phyloP scores from a whole-genome alignment of 2,329 filamentous ascomycete genomes.

The Cladophialophora yegresii region DNA sequence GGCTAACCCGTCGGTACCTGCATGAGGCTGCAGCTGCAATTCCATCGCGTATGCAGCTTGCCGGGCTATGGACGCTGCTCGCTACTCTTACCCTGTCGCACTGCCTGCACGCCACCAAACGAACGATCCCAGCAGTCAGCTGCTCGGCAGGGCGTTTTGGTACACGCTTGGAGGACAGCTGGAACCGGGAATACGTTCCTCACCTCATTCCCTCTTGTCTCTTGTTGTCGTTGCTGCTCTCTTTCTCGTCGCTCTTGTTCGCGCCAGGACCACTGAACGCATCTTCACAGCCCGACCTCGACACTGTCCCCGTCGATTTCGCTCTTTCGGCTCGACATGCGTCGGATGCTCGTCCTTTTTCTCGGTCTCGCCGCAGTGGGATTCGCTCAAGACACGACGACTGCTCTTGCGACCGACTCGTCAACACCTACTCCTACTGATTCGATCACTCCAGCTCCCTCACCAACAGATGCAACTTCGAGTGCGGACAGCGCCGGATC shows the following conservation, averaged over 20 bases:
- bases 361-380: slow-evolving; percentile 20
- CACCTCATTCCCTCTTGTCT: slow-evolving; percentile 1
- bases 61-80: not conserved
- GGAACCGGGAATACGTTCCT: not conserved
- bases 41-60: slow-evolving; percentile 7
- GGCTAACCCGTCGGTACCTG: slow-evolving; percentile 11
- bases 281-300: slow-evolving; percentile 6
- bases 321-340: slow-evolving; percentile 15
- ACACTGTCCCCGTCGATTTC: slow-evolving; percentile 10
- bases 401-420: slow-evolving; percentile 9
- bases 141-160: not conserved
- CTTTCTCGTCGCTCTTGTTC: not conserved
- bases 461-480: slow-evolving; percentile 1
- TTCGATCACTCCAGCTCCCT: slow-evolving; percentile 1
- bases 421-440: slow-evolving; percentile 7
- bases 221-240: not conserved
- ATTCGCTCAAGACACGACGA: slow-evolving; percentile 16
- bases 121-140: not conserved
- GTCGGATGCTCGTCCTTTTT: slow-evolving; percentile 12
- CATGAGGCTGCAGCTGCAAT: slow-evolving; percentile 12
- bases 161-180: not conserved
- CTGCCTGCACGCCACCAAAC: not conserved
- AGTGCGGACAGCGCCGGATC: slow-evolving; percentile 3
- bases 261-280: not conserved
- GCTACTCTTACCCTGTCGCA: not conserved